Evolutionary conservation across 2,329 filamentous ascomycete species (phyloP), one percentile per base, ranked within the genome.

Genomic region (Aspergillus quadrilineatus): DNA sequence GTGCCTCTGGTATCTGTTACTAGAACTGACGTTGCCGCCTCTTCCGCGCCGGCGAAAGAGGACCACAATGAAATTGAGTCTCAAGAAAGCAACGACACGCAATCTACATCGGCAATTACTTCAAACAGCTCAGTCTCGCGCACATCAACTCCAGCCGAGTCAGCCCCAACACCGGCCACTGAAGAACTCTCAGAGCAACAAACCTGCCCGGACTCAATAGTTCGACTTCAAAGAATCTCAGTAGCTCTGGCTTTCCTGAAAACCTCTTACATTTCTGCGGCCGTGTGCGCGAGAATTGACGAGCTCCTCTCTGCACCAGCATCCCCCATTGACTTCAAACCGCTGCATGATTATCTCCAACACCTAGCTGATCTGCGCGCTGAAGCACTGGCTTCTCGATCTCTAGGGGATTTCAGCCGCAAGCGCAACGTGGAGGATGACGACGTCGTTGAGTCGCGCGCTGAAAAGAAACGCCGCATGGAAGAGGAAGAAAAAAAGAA

Each of bases 401-500:
- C 86, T 2, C 58, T 78, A 34, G 72, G 71, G 4, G 76, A 80
- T 53, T 78, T 77, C 59, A 75, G 66, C 48, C 69, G 73, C 34
- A 78, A 79, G 59, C 69, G 77, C 48, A 70, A 64, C 3, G 58
- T 65, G 12, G 69, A 77, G 12, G 76, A 79, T 41, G 77, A 80
- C 26, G 76, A 78, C 32, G 73, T 64, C 2, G 67, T 69, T 4
- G 77, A 78, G 50, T 69, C 71, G n/a, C 74, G 87, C 3, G 85
- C 85, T 3, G 89, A 92, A 71, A 96, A 94, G 83, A 92, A 89
- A 77, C 80, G 88, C 43, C 92, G 87, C 72, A 85, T 88, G 75
- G 92, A 96, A 50, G 93, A 96, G 60, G 92, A 96, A 57, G 92
- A 96, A 57, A 89, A 88, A 77, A 88, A 85, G 72, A 92, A 87